Conservation (phyloP, 352 stramenopile genomes). For the Halophytophthora batemanensis region DNA sequence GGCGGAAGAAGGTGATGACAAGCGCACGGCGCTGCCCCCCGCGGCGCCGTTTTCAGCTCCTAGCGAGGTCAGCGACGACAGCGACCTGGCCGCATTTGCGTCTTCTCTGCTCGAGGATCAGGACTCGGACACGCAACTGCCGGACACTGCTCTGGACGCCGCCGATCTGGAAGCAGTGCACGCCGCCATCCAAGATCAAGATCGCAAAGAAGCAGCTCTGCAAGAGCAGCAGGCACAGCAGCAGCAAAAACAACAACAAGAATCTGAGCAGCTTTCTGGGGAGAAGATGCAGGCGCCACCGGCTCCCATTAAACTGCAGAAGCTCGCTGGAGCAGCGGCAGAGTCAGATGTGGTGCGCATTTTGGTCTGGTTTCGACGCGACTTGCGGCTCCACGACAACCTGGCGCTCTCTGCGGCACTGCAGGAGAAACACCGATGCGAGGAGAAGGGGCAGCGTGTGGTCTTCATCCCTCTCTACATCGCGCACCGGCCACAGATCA, state of each 20-base stretch:
- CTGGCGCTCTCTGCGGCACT: constrained; percentile 83
- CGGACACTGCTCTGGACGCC: constrained; percentile 25
- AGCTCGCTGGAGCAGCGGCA: not conserved
- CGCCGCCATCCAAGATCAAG: constrained; percentile 25
- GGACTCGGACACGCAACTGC: constrained; percentile 19
- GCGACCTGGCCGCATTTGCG: constrained; percentile 38
- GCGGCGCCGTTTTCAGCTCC: no score
- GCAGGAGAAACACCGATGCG: constrained; percentile 7
- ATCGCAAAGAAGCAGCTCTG: constrained; percentile 1
- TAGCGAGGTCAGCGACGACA: constrained; percentile 22
- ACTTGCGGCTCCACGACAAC: constrained; percentile 96
- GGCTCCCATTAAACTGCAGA: constrained; percentile 4
- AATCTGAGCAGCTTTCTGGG: not conserved
- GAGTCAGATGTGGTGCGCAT: constrained; percentile 30
- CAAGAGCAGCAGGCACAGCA: not conserved
- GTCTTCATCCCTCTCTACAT: constrained; percentile 88
- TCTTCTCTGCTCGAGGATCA: constrained; percentile 38
- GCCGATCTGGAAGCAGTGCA: constrained; percentile 38
- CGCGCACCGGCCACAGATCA: constrained; percentile 84
- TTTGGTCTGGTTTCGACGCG: constrained; percentile 94
- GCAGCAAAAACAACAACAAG: no score
- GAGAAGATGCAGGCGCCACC: constrained; percentile 1
- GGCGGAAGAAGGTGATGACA: constrained; percentile 1
- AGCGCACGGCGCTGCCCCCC: not conserved
- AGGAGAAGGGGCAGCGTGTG: constrained; percentile 12